Base-by-base conservation (phyloP, 148 eudicot genomes). In the Selenicereus undatus region DNA sequence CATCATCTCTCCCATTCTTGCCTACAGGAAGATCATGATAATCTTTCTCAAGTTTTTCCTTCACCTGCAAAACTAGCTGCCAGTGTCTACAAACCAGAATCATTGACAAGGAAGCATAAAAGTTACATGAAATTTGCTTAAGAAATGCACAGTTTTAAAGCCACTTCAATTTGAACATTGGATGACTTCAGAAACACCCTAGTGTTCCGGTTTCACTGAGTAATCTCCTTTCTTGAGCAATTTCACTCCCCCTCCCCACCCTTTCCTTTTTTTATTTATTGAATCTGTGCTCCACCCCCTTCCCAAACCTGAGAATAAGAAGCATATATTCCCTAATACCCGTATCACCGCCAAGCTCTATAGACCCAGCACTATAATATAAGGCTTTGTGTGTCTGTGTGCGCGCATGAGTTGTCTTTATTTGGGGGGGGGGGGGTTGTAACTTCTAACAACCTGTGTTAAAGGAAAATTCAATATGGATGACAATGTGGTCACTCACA, bases 1-100 rank as follows among this genome's bases (percentile, higher is more conserved):
- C 98, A 71, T 96, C 99, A 73, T 96, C 99, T 81, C 95, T 90
- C 77, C 99, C 99, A 79, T 90, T 84, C 81, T 85, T 92, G 45
- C 99, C 98, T 26, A 90, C 79, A 30, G 93, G 94, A 50, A 96
- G 99, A 78, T 69, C 76, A 62, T 76, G 81, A 80, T 92, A 82
- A 79, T 91, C 88, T 84, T 82, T 92, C 76, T 86, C 87, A 73
- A 96, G 98, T 84, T 89, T 90, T 85, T 90, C 94, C 83, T 93
- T 96, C 82, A 94, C 97, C 82, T 94, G 88, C 76, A 81, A 68
- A 84, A 96, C 94, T 77, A 94, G 86, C 99, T 94, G 90, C 88
- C 88, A n/a, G 50, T 29, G 78, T 73, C 52, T 54, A 72, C 21
- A 78, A 39, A 29, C 65, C 48, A 32, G 66, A 81, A 77, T 42